A percentile compares a stretch with the other conserved stretches of the same genome.
These are phyloP conservation scores for Cyathus striatus DNA, from an alignment of 768 basidiomycete species.

Conservation along the genomic window DNA sequence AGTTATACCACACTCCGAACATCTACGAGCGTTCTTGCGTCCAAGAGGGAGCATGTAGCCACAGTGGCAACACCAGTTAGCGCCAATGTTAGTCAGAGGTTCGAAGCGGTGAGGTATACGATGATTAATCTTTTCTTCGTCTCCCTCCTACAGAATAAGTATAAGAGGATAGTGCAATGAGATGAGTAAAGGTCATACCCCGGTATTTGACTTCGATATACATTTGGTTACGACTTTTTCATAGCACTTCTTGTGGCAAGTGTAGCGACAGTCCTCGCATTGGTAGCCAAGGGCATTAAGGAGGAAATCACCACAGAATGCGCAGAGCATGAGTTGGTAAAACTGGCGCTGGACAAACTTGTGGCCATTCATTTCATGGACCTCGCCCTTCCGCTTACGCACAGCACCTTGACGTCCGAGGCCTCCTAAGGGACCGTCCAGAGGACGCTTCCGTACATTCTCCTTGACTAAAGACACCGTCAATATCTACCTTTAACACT, in stretches of 20 bases:
- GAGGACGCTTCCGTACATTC: slow-evolving; percentile 92
- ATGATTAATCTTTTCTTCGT: slow-evolving; percentile 99
- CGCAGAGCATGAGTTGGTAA: slow-evolving; percentile 97
- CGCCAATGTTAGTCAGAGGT: slow-evolving; percentile 91
- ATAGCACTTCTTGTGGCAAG: slow-evolving; percentile 98
- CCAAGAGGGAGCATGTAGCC: slow-evolving; percentile 97
- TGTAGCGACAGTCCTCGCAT: slow-evolving; percentile 98
- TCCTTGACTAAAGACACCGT: slow-evolving; percentile 73
- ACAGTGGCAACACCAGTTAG: slow-evolving; percentile 99
- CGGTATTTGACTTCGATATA: slow-evolving; percentile 94
- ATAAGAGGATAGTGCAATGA: neutral
- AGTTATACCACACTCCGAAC: slow-evolving; percentile 93
- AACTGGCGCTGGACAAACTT: slow-evolving; percentile 97
- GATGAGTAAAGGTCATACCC: slow-evolving; percentile 50
- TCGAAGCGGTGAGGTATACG: slow-evolving; percentile 99
- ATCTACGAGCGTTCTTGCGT: slow-evolving; percentile 93
- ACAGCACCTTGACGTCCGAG: slow-evolving; percentile 97
- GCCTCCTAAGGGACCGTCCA: slow-evolving; percentile 80
- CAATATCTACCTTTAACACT: slow-evolving; percentile 9
- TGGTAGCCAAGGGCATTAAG: slow-evolving; percentile 98
- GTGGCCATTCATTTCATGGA: slow-evolving; percentile 99
- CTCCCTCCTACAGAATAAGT: slow-evolving; percentile 62
- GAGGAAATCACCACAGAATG: slow-evolving; percentile 95
- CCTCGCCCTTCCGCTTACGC: slow-evolving; percentile 95
- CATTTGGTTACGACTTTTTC: slow-evolving; percentile 99